Conservation (phyloP, 331 rosid genomes). For the Malus hybrid region DNA sequence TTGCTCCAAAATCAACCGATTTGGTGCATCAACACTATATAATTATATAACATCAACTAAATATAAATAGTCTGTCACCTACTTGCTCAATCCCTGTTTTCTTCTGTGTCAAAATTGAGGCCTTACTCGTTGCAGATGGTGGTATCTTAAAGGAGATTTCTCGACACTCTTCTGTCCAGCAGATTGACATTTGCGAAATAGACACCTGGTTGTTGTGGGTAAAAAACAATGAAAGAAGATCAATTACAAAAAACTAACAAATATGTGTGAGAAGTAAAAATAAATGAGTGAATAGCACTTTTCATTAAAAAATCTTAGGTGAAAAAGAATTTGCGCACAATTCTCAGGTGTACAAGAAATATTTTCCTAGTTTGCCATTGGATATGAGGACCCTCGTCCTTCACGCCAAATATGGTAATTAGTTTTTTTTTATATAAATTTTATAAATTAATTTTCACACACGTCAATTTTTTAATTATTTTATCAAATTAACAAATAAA, state of each 20-base stretch:
- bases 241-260: too few species aligned
- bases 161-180: conserved; percentile 49
- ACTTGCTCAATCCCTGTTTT: background rate
- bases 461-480: too few species aligned
- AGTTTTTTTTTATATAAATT: too few species aligned
- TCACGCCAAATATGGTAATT: conserved; percentile 39
- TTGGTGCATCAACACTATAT: too few species aligned
- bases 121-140: conserved; percentile 70
- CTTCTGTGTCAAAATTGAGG: conserved; percentile 20
- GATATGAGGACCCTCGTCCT: conserved; percentile 49
- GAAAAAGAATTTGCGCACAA: too few species aligned
- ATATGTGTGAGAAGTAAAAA: too few species aligned
- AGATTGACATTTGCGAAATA: conserved; percentile 66
- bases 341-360: conserved; percentile 46
- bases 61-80: background rate
- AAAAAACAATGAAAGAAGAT: background rate
- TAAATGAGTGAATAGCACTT: too few species aligned
- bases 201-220: conserved; percentile 59
- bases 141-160: conserved; percentile 66
- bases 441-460: too few species aligned
- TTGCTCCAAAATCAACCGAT: too few species aligned
- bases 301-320: too few species aligned
- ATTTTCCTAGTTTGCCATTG: conserved; percentile 50
- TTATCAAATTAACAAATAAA: too few species aligned
- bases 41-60: background rate